Conservation (phyloP, 768 basidiomycete species). For the Inosperma sp. region DNA sequence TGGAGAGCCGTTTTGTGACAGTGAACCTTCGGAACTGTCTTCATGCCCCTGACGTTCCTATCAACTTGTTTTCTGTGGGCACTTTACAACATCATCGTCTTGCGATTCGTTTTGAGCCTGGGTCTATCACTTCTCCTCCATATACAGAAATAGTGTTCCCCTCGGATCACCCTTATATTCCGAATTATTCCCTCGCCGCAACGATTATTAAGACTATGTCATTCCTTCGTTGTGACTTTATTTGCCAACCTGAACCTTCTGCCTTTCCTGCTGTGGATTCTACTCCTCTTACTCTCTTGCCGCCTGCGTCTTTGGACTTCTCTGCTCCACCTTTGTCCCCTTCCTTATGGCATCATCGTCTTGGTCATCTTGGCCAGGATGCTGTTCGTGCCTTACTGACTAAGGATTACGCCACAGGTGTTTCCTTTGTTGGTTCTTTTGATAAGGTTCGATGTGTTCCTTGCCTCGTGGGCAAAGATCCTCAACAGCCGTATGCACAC, state of each 20-base stretch:
- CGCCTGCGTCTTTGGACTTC: not conserved
- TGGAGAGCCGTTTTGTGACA: not conserved
- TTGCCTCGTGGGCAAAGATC: conserved; percentile 14
- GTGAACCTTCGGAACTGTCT: conserved; percentile 21
- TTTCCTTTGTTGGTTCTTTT: conserved; percentile 2
- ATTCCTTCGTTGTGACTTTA: conserved; percentile 4
- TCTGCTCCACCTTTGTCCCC: not conserved
- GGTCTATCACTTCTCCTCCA: not conserved
- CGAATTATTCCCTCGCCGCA: not conserved
- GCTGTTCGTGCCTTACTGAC: not conserved
- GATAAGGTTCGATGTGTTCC: not conserved
- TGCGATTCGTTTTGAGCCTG: not conserved
- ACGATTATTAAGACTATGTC: not conserved
- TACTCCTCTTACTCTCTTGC: not conserved
- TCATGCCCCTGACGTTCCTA: conserved; percentile 20
- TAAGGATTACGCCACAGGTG: not conserved
- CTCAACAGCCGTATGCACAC: conserved; percentile 5
- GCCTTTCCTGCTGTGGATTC: not conserved
- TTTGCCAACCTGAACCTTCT: not conserved
- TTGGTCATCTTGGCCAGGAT: conserved; percentile 11
- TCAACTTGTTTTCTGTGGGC: conserved; percentile 23
- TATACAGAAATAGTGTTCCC: not conserved
- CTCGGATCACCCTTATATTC: not conserved
- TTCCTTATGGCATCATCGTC: conserved; percentile 10
- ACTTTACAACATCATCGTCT: conserved; percentile 11